phyloP scores from a whole-genome alignment of 148 eudicot genomes.

The Amaranthus hypochondriacus region DNA sequence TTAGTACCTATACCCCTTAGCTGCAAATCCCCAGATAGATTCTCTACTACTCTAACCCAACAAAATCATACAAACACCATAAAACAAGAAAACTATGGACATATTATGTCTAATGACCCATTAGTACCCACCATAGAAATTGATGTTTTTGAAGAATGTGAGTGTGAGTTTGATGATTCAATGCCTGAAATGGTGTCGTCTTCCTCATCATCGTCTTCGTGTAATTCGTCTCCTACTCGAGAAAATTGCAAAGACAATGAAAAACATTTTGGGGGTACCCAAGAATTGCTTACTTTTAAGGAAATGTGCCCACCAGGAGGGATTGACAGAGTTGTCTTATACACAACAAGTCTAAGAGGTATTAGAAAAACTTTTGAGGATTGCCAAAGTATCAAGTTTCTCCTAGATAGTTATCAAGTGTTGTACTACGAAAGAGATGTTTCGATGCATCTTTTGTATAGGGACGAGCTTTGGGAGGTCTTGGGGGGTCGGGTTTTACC shows the following conservation, averaged over 20 bases:
- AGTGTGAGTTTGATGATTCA: slow-evolving; percentile 24
- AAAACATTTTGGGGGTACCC: background rate
- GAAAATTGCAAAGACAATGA: background rate
- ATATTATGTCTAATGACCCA: background rate
- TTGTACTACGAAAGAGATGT: slow-evolving; percentile 53
- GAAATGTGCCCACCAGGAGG: slow-evolving; percentile 65
- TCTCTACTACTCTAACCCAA: slow-evolving; percentile 4
- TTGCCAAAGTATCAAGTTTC: slow-evolving; percentile 42
- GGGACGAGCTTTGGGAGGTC: slow-evolving; percentile 54
- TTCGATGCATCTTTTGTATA: slow-evolving; percentile 56
- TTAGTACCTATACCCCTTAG: background rate
- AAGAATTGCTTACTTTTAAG: slow-evolving; percentile 31
- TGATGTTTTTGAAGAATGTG: slow-evolving; percentile 31
- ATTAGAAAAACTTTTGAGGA: slow-evolving; percentile 65
- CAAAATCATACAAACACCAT: background rate
- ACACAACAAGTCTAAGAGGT: slow-evolving; percentile 72
- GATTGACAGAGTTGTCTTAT: slow-evolving; percentile 42
- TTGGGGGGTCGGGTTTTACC: slow-evolving; percentile 49
- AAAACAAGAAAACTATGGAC: slow-evolving; percentile 9
- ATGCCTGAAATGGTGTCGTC: slow-evolving; percentile 23
- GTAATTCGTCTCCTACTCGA: slow-evolving; percentile 3
- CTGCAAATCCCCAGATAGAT: slow-evolving; percentile 3
- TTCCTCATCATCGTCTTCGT: slow-evolving; percentile 7
- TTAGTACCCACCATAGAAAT: background rate
- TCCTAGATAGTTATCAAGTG: slow-evolving; percentile 51